A percentile compares a stretch with the other conserved stretches of the same genome.
Conservation (phyloP, 495 filamentous ascomycete species). For the Pyrenula aspistea region DNA sequence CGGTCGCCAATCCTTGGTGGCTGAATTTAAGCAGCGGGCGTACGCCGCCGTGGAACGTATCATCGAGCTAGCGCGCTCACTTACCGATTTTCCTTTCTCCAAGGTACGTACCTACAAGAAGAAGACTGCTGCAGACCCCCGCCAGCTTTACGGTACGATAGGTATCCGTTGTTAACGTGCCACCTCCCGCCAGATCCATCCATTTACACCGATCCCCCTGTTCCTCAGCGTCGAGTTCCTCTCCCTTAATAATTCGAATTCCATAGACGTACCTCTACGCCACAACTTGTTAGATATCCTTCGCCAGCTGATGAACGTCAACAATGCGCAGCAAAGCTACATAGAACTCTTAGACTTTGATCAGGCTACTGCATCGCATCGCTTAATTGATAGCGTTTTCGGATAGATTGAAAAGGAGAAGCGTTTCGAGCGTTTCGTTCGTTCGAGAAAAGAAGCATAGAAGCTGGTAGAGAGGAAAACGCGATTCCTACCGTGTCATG, state of each 20-base stretch:
- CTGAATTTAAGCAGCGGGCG: conserved; percentile 21
- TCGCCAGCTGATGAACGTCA: not conserved
- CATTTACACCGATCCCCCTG: conserved; percentile 7
- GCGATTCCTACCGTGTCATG: not conserved
- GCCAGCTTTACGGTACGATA: not conserved
- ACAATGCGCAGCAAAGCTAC: not conserved
- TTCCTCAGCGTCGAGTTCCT: conserved; percentile 8
- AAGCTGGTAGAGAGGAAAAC: not conserved
- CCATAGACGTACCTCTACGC: not conserved
- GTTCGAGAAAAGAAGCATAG: not conserved
- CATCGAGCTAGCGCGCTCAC: conserved; percentile 22
- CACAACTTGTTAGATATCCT: not conserved
- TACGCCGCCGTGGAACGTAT: conserved; percentile 26
- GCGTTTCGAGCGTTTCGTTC: not conserved
- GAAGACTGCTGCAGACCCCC: not conserved
- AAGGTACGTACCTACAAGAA: conserved; percentile 8
- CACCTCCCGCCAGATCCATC: conserved; percentile 5
- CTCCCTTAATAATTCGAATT: not conserved
- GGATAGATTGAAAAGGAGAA: not conserved
- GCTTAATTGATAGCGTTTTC: not conserved
- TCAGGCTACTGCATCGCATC: not conserved
- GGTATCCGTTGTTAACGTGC: not conserved
- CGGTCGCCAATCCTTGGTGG: conserved; percentile 3
- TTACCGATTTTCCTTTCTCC: conserved; percentile 31
- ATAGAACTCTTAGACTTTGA: not conserved